These are phyloP conservation scores for Capsella rubella DNA, from an alignment of 441 rosid genomes.

Conservation along the genomic window DNA sequence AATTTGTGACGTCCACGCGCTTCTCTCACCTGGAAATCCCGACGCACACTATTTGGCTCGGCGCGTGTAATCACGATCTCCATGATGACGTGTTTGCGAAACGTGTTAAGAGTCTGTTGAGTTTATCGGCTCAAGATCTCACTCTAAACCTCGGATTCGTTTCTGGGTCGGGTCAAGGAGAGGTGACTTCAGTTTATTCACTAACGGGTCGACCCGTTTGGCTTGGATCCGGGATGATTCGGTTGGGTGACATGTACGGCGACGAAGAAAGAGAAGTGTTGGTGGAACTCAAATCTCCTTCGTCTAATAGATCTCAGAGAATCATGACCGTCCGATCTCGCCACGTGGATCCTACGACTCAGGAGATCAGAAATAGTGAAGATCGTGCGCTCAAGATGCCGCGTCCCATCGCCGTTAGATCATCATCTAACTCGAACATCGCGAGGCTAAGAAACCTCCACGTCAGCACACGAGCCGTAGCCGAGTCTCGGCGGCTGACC, in stretches of 20 bases:
- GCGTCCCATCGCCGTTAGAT: slow-evolving; percentile 34
- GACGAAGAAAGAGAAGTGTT: slow-evolving; percentile 77
- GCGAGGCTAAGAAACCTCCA: slow-evolving; percentile 37
- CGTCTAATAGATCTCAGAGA: slow-evolving; percentile 46
- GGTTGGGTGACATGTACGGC: slow-evolving; percentile 72
- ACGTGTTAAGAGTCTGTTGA: slow-evolving; percentile 51
- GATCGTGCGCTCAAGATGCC: slow-evolving; percentile 37
- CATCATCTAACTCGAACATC: slow-evolving; percentile 27
- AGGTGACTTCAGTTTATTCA: slow-evolving; percentile 68
- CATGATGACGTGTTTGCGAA: slow-evolving; percentile 57
- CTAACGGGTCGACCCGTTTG: slow-evolving; percentile 54
- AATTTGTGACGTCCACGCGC: slow-evolving; percentile 62
- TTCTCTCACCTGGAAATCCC: slow-evolving; percentile 53
- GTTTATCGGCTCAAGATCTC: slow-evolving; percentile 67
- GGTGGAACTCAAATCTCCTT: slow-evolving; percentile 66
- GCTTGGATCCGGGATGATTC: slow-evolving; percentile 55
- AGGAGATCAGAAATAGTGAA: slow-evolving; percentile 17
- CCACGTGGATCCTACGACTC: slow-evolving; percentile 41
- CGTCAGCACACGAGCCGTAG: slow-evolving; percentile 42
- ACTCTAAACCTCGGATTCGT: slow-evolving; percentile 64
- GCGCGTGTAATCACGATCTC: slow-evolving; percentile 46
- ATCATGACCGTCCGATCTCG: slow-evolving; percentile 42
- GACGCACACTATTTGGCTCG: slow-evolving; percentile 63
- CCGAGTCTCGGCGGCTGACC: slow-evolving; percentile 35
- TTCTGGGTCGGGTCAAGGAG: slow-evolving; percentile 72